Conservation (phyloP, 768 basidiomycete species). For the Rhizopogon roseolus region DNA sequence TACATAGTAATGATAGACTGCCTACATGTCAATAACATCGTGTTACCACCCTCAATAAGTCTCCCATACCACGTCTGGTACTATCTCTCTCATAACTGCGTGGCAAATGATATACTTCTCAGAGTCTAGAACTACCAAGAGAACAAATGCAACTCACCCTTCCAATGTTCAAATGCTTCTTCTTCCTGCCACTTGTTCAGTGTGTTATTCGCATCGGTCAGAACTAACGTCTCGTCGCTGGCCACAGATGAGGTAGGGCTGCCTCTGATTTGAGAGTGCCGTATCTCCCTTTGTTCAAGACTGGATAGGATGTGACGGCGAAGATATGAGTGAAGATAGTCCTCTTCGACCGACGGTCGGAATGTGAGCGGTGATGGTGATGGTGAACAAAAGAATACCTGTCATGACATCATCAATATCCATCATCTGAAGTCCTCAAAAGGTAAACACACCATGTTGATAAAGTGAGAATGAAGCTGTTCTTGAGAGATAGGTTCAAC, state of each 20-base stretch:
- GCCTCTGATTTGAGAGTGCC: constrained; percentile 36
- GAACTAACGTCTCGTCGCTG: constrained; percentile 42
- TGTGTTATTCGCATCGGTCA: constrained; percentile 60
- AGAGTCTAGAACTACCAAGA: not conserved
- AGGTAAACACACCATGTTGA: constrained; percentile 62
- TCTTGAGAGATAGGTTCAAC: constrained; percentile 41
- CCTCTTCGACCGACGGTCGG: constrained; percentile 46
- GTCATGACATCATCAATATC: not conserved
- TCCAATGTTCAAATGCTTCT: constrained; percentile 73
- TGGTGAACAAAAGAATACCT: constrained; percentile 84
- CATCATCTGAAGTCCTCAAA: not conserved
- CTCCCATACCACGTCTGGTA: constrained; percentile 74
- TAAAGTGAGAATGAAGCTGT: constrained; percentile 45
- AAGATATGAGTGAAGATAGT: constrained; percentile 67
- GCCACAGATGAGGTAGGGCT: constrained; percentile 10
- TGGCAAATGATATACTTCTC: not conserved
- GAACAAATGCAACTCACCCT: constrained; percentile 38
- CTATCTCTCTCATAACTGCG: constrained; percentile 74
- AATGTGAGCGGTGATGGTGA: constrained; percentile 52
- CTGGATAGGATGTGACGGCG: constrained; percentile 55
- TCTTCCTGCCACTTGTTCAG: constrained; percentile 62
- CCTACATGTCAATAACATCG: not conserved
- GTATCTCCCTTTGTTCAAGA: constrained; percentile 50
- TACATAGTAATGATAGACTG: too few species aligned
- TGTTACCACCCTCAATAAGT: constrained; percentile 46